Conservation (phyloP, 2,329 filamentous ascomycete genomes). For the Bipolaris sorokiniana region DNA sequence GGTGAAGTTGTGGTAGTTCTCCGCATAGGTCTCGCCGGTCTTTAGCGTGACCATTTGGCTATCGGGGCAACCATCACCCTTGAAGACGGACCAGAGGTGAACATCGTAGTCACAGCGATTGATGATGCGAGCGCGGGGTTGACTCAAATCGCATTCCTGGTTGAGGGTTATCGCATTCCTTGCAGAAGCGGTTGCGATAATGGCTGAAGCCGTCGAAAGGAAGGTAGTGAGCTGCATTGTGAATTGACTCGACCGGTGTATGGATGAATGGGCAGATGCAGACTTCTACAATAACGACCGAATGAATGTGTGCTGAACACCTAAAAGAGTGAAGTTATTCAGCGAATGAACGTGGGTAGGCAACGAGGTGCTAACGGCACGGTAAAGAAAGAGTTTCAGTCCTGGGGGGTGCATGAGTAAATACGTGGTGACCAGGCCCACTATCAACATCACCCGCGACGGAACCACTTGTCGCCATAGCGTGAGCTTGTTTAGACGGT, state of each 20-base stretch:
- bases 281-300: constrained; percentile 28
- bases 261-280: constrained; percentile 20
- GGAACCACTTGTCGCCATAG: constrained; percentile 45
- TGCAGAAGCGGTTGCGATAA: constrained; percentile 39
- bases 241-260: constrained; percentile 21
- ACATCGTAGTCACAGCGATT: constrained; percentile 49
- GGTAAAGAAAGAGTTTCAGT: constrained; percentile 31
- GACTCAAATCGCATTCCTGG: constrained; percentile 17
- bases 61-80: constrained; percentile 34
- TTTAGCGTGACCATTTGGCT: constrained; percentile 34
- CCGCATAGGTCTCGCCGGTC: constrained; percentile 39
- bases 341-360: constrained; percentile 45
- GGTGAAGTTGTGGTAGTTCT: constrained; percentile 36
- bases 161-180: constrained; percentile 27
- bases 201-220: constrained; percentile 38
- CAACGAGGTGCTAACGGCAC: constrained; percentile 48
- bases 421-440: constrained; percentile 44
- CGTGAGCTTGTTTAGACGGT: constrained; percentile 39
- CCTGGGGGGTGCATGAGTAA: constrained; percentile 46
- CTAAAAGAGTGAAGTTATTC: constrained; percentile 52
- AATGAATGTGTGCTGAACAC: constrained; percentile 49
- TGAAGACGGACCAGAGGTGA: constrained; percentile 49
- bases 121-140: constrained; percentile 39
- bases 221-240: constrained; percentile 45
- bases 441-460: constrained; percentile 35